phyloP scores from a whole-genome alignment of 768 basidiomycete genomes.

The Amanita thiersii region DNA sequence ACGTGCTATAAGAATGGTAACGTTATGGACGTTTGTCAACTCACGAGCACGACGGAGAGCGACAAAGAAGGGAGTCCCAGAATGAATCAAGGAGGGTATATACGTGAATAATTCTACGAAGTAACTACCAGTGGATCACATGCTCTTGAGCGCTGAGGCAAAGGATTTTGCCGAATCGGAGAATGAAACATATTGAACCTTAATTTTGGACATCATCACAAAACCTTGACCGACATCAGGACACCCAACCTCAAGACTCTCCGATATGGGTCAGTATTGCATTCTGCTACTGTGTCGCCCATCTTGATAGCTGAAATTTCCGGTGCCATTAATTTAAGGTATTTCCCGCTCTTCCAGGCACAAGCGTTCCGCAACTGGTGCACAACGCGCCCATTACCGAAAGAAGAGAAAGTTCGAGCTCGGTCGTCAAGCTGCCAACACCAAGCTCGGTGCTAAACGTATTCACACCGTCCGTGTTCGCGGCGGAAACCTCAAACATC shows the following conservation, averaged over 20 bases:
- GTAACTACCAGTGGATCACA: no score
- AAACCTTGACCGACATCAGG: slow-evolving; percentile 33
- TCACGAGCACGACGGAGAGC: no score
- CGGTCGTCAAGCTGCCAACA: slow-evolving; percentile 95
- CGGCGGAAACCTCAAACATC: slow-evolving; percentile 92
- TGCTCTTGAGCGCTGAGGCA: no score
- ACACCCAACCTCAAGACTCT: slow-evolving; percentile 61
- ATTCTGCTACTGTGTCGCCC: slow-evolving; percentile 12
- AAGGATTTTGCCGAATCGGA: slow-evolving; percentile 27
- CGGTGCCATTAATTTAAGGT: slow-evolving; percentile 41
- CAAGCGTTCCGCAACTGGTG: slow-evolving; percentile 92
- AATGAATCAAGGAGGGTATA: no score
- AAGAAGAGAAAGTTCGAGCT: slow-evolving; percentile 99
- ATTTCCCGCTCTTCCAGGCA: slow-evolving; percentile 96
- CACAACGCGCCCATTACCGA: slow-evolving; percentile 91
- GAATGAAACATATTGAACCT: slow-evolving; percentile 31
- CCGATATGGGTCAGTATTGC: slow-evolving; percentile 66
- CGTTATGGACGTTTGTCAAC: no score
- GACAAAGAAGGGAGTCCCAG: no score
- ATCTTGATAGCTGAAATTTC: slow-evolving; percentile 10
- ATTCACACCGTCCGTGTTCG: slow-evolving; percentile 92
- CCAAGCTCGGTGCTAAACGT: slow-evolving; percentile 93
- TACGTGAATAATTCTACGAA: no score
- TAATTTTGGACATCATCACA: slow-evolving; percentile 48
- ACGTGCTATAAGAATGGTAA: no score